Conservation (phyloP, 768 basidiomycete genomes). For the Mycena vitilis region DNA sequence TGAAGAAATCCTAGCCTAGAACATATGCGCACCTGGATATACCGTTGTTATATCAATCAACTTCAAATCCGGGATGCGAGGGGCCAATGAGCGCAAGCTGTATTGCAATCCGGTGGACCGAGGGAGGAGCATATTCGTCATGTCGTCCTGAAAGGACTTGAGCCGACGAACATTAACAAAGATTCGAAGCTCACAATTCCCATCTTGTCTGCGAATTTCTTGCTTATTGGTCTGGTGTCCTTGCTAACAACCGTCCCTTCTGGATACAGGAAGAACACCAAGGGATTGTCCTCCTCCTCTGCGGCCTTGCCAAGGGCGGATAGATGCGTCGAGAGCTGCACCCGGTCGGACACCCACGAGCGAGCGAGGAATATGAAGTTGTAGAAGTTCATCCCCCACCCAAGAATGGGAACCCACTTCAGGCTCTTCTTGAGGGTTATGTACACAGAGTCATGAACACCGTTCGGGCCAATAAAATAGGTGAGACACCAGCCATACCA, state of each 20-base stretch:
- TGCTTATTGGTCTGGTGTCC: conserved; percentile 86
- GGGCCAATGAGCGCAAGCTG: conserved; percentile 82
- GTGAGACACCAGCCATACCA: conserved; percentile 90
- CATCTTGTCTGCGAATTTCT: conserved; percentile 88
- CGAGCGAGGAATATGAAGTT: conserved; percentile 93
- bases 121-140: conserved; percentile 86
- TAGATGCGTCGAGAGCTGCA: conserved; percentile 73
- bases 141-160: conserved; percentile 71
- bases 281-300: conserved; percentile 74
- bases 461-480: conserved; percentile 73
- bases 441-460: conserved; percentile 77
- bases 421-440: conserved; percentile 95
- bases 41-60: conserved; percentile 92
- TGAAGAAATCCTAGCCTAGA: background rate
- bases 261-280: conserved; percentile 91
- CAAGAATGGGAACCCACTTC: conserved; percentile 79
- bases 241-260: conserved; percentile 95
- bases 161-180: background rate
- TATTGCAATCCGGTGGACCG: conserved; percentile 93
- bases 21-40: conserved; percentile 78
- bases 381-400: conserved; percentile 97
- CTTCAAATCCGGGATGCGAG: conserved; percentile 80
- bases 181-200: conserved; percentile 75
- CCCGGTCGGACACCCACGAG: conserved; percentile 88
- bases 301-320: conserved; percentile 76